A percentile compares a stretch with the other conserved stretches of the same genome.
Evolutionary conservation across 305 asterid species (phyloP).

Genomic region (Fraxinus velutina): DNA sequence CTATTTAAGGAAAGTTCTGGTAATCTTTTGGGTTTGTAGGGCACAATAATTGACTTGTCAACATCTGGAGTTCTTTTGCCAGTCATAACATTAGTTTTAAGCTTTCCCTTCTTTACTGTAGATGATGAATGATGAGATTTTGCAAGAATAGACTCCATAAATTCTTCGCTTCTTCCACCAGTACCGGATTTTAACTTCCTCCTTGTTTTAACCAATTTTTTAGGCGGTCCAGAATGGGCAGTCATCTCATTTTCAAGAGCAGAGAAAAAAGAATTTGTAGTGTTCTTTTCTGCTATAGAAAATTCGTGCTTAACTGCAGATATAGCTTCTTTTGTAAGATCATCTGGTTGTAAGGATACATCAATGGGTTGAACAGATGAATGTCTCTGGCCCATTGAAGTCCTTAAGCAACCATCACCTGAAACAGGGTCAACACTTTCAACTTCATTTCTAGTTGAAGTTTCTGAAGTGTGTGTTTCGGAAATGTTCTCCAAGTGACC

Average conservation of each 20-base stretch:
- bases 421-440: constrained; percentile 31
- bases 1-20: constrained; percentile 43
- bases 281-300: constrained; percentile 2
- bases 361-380: neutral
- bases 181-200: constrained; percentile 43
- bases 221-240: neutral
- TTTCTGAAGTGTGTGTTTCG: constrained; percentile 28
- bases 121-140: constrained; percentile 44
- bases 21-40: constrained; percentile 46
- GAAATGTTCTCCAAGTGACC: constrained; percentile 31
- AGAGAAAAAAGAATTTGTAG: neutral
- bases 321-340: constrained; percentile 27
- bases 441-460: constrained; percentile 25
- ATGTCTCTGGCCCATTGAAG: constrained; percentile 12
- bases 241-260: constrained; percentile 22
- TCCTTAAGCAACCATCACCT: constrained; percentile 30
- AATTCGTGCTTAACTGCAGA: constrained; percentile 32
- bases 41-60: constrained; percentile 41
- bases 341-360: constrained; percentile 32
- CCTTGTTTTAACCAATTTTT: constrained; percentile 27
- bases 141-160: constrained; percentile 29
- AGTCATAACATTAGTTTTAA: constrained; percentile 36
- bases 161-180: constrained; percentile 36
- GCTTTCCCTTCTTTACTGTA: constrained; percentile 56
- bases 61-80: constrained; percentile 37